Base-by-base conservation (phyloP, 169 alveolate genomes). In the Amoebophrya sp. region DNA sequence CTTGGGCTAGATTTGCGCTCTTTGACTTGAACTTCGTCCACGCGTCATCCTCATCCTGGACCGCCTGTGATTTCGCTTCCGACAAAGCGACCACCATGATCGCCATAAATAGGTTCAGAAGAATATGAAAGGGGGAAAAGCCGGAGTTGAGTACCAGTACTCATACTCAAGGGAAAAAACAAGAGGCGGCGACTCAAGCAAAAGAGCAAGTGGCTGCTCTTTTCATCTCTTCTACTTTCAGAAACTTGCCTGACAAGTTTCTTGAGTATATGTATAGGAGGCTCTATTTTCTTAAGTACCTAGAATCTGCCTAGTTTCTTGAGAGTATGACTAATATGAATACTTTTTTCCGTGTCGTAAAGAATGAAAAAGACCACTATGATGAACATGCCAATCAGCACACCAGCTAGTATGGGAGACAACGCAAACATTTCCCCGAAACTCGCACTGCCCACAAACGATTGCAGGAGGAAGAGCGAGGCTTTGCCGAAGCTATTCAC, bases 41-140 rank as follows among this genome's bases (percentile, higher is more conserved):
- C 36, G 83, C 83, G 83, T 65, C 83, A 36, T 65, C 83, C 33
- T 65, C 83, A 26, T 65, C 83, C 83, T 65, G 83, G 33, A 65
- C 83, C 10, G 83, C 83, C 26, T 65, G 83, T 29, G 83, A 65
- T 26, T 65, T 65, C 26, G 83, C 83, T 36, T 65, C 83, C 38
- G 83, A 65, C 36, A 65, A 36, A 6, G 83, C 83, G 36, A 65
- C 83, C 26, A 65, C 83, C 83, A 65, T 65, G 83, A 65, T 65
- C 36, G 83, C 83, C 83, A 65, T 65, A 65, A 65, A 65, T 36
- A 65, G 26, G 83, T 65, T 65, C 33, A 65, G 83, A 29, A 65
- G 83, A 36, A 65, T 65, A 36, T 26, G n/a, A 36, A 65, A 65
- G 26, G n/a, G 18, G 76, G n/a, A n/a, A n/a, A n/a, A n/a, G n/a